Conservation (phyloP, 495 filamentous ascomycete species). For the Melanomma pulvis-pyrius region DNA sequence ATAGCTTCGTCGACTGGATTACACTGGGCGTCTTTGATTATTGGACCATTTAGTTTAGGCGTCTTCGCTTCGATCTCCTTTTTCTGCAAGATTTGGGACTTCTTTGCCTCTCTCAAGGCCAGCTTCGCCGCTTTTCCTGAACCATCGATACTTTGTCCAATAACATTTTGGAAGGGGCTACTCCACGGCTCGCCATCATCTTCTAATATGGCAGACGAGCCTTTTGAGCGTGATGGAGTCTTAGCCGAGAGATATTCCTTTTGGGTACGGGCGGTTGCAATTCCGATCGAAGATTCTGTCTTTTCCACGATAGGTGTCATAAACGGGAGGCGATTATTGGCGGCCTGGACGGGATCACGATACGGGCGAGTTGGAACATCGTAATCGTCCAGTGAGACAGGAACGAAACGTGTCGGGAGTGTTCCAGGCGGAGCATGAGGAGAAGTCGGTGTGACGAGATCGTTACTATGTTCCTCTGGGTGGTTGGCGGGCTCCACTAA, state of each 20-base stretch:
- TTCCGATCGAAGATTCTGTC: slow-evolving; percentile 80
- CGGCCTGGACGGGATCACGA: slow-evolving; percentile 71
- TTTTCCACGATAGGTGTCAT: slow-evolving; percentile 98
- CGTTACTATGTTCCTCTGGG: slow-evolving; percentile 7
- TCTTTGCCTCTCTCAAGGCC: slow-evolving; percentile 45
- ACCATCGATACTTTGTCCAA: slow-evolving; percentile 46
- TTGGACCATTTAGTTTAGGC: slow-evolving; percentile 56
- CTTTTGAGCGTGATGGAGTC: slow-evolving; percentile 66
- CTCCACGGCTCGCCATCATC: slow-evolving; percentile 62
- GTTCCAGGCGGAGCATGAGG: slow-evolving; percentile 43
- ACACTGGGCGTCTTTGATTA: slow-evolving; percentile 81
- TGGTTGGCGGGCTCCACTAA: slow-evolving; percentile 11
- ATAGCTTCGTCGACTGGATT: slow-evolving; percentile 81
- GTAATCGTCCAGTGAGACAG: slow-evolving; percentile 83
- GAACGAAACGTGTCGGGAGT: slow-evolving; percentile 57
- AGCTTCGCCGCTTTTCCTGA: slow-evolving; percentile 53
- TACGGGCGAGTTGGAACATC: slow-evolving; percentile 73
- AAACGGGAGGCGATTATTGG: slow-evolving; percentile 88
- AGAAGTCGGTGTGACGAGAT: slow-evolving; percentile 50
- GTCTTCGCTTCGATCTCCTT: slow-evolving; percentile 29
- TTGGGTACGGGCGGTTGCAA: slow-evolving; percentile 56
- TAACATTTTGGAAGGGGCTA: slow-evolving; percentile 69
- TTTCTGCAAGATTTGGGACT: slow-evolving; percentile 14
- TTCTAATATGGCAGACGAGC: slow-evolving; percentile 47
- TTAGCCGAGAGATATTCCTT: slow-evolving; percentile 66